Percentiles rank a stretch among this genome's conserved stretches.
Conservation (phyloP, 2,329 filamentous ascomycete genomes). For the Alternaria brassicicola region DNA sequence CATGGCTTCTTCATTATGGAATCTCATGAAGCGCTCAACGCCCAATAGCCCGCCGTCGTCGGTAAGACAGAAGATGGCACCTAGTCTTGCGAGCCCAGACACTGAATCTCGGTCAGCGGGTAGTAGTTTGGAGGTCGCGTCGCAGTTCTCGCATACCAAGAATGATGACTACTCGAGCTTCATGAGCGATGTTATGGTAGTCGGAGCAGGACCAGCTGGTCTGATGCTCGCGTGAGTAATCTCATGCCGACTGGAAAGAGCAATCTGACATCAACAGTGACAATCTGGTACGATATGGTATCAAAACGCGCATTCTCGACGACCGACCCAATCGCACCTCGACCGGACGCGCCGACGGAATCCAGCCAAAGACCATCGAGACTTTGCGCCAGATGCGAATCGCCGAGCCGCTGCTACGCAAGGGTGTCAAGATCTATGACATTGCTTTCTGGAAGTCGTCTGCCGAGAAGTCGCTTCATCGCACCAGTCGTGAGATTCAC, state of each 20-base stretch:
- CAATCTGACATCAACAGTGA: conserved; percentile 46
- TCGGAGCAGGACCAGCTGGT: conserved; percentile 52
- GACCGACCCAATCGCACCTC: conserved; percentile 71
- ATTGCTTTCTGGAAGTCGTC: conserved; percentile 69
- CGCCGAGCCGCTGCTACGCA: conserved; percentile 70
- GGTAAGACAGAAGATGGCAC: conserved; percentile 46
- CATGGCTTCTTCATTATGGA: conserved; percentile 43
- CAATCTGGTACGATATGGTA: conserved; percentile 68
- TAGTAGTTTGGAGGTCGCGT: conserved; percentile 29
- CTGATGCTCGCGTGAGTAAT: conserved; percentile 52
- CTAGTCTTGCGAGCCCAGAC: conserved; percentile 32
- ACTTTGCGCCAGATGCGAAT: conserved; percentile 75
- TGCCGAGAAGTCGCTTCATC: conserved; percentile 55
- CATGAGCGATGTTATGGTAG: conserved; percentile 50
- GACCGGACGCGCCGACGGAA: conserved; percentile 71
- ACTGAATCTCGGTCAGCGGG: conserved; percentile 33
- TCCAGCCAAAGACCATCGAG: conserved; percentile 80
- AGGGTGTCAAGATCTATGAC: conserved; percentile 74
- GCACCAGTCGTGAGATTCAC: conserved; percentile 70
- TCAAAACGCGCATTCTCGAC: conserved; percentile 70
- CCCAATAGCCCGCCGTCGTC: conserved; percentile 31
- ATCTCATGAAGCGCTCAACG: conserved; percentile 44
- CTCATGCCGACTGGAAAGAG: neutral
- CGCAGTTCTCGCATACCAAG: conserved; percentile 23
- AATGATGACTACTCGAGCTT: conserved; percentile 40